Conservation (phyloP, 1,284 basidiomycete genomes). For the Cutaneotrichosporon sp. region DNA sequence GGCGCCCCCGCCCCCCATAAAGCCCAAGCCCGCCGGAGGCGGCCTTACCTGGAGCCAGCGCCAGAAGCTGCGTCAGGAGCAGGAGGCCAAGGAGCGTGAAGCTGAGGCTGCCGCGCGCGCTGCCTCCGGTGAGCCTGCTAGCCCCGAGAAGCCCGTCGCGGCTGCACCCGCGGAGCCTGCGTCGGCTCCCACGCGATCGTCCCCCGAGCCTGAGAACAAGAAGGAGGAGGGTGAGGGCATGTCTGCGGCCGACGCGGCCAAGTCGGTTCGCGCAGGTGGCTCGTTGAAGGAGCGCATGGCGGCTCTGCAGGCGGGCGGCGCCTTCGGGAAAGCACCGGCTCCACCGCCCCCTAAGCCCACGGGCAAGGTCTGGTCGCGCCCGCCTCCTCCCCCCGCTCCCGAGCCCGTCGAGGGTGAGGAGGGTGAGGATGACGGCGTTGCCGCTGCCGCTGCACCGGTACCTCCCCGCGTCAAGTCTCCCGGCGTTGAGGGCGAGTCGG, state of each 20-base stretch:
- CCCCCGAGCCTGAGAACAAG: slow-evolving; percentile 12
- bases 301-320: slow-evolving; percentile 73
- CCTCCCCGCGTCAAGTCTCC: slow-evolving; percentile 24
- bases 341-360: slow-evolving; percentile 66
- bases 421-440: slow-evolving; percentile 23
- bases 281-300: slow-evolving; percentile 91
- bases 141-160: slow-evolving; percentile 4
- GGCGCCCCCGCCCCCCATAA: slow-evolving; percentile 60
- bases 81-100: slow-evolving; percentile 49
- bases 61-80: slow-evolving; percentile 50
- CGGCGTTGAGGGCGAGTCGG: slow-evolving; percentile 9
- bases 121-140: slow-evolving; percentile 5
- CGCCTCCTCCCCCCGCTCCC: slow-evolving; percentile 54
- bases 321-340: slow-evolving; percentile 61
- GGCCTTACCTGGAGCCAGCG: slow-evolving; percentile 57
- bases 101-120: slow-evolving; percentile 13
- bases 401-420: slow-evolving; percentile 50
- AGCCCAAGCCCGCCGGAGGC: slow-evolving; percentile 64
- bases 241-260: slow-evolving; percentile 80
- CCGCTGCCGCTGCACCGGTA: slow-evolving; percentile 15
- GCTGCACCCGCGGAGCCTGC: slow-evolving; percentile 15
- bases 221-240: slow-evolving; percentile 55
- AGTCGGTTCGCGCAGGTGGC: slow-evolving; percentile 66
- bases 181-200: slow-evolving; percentile 17
- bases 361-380: slow-evolving; percentile 69